Conservation (phyloP, 31 red algal genomes). For the Bonnemaisonia californica region DNA sequence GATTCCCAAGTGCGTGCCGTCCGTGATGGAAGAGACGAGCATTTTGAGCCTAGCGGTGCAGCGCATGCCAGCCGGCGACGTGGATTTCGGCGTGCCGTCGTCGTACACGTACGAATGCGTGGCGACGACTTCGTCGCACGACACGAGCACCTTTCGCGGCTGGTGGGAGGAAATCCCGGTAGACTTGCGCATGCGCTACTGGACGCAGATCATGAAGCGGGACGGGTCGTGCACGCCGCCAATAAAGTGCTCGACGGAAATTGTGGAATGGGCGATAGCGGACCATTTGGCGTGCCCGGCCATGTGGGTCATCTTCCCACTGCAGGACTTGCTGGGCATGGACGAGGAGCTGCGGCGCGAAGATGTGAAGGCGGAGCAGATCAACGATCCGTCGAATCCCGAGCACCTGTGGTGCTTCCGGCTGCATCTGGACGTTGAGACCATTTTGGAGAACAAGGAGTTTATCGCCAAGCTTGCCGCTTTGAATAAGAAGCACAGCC, state of each 20-base stretch:
- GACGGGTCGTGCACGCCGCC: conserved; percentile 31
- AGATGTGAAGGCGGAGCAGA: conserved; percentile 79
- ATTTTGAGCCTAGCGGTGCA: conserved; percentile 87
- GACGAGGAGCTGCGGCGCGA: conserved; percentile 66
- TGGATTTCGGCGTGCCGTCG: conserved; percentile 74
- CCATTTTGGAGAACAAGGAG: conserved; percentile 50
- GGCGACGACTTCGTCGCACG: conserved; percentile 87
- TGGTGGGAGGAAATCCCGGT: conserved; percentile 93
- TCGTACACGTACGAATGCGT: conserved; percentile 88
- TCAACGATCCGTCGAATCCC: conserved; percentile 84
- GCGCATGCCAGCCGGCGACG: conserved; percentile 77
- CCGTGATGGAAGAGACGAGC: conserved; percentile 79
- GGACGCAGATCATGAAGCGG: conserved; percentile 58
- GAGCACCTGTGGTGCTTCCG: conserved; percentile 89
- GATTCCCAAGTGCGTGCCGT: conserved; percentile 80
- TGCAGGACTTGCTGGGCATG: conserved; percentile 91
- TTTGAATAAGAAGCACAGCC: conserved; percentile 44
- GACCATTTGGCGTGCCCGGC: conserved; percentile 76
- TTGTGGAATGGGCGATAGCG: conserved; percentile 61
- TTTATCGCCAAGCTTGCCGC: conserved; percentile 23
- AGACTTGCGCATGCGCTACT: conserved; percentile 61
- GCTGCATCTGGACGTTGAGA: conserved; percentile 57
- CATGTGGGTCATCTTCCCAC: conserved; percentile 86
- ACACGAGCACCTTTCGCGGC: conserved; percentile 89
- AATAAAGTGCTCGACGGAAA: conserved; percentile 56